Base-by-base conservation (phyloP, 495 filamentous ascomycete species). In the Penicillium atrosanguineum region DNA sequence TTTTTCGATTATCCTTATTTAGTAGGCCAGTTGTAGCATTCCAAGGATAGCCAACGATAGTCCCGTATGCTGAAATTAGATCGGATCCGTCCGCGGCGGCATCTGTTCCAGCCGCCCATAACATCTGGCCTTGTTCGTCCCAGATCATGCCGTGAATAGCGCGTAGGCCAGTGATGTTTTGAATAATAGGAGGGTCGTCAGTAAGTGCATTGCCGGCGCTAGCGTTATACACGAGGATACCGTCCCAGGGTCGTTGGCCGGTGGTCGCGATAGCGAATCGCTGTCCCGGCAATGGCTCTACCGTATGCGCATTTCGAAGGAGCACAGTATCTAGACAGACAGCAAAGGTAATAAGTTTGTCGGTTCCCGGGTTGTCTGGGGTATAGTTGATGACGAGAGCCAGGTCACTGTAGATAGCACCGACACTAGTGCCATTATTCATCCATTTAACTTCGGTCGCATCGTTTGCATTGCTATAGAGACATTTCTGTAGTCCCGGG, bases 381-480 rank as follows among this genome's bases (percentile, higher is more conserved):
- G 58, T 64, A 28, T 67, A 57, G 44, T 69, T 69, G 55, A 69
- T 47, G 45, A 67, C 53, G 18, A 69, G 12, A 42, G 46, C 53
- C 23, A 64, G 51, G 20, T 57, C 43, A 20, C 58, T 59, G 44
- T 66, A 66, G 44, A 69, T 50, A 29, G 65, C 65, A 9, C 55
- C 65, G 16, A 69, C 51, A 14, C 49, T 56, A 11, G 44, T 57
- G 0, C 65, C 65, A 11, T 52, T 57, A 23, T 50, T 50, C 46
- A 66, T 60, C 58, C 56, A 67, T 39, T 69, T 69, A 34, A 69
- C 46, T 14, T 69, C 65, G 18, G 65, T 69, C 14, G 65, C 65
- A 39, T 68, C 65, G 48, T 68, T 68, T 19, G 58, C 60, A 21
- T 31, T 18, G 36, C 52, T 54, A n/a, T 48, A 60, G 15, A 68